phyloP scores from a whole-genome alignment of 2,329 filamentous ascomycete species.

The Xylaria digitata region DNA sequence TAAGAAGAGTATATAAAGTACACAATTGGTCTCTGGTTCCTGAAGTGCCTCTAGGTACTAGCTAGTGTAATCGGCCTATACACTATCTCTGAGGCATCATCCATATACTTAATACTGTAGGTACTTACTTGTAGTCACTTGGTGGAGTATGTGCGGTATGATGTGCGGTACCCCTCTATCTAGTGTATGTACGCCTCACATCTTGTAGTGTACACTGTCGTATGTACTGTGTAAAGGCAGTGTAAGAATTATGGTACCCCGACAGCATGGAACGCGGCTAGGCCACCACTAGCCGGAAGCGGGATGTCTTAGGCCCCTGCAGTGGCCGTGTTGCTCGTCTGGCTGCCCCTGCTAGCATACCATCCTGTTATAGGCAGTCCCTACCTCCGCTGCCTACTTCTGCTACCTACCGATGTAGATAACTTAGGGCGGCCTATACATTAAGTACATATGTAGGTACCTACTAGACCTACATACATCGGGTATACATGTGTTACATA shows the following conservation, averaged over 20 bases:
- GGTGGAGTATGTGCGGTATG: no score
- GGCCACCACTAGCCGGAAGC: conserved; percentile 8
- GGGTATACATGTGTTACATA: not conserved
- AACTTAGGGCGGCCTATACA: no score
- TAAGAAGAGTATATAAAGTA: conserved; percentile 1
- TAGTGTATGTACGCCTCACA: no score
- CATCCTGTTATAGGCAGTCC: no score
- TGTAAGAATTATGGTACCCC: not conserved
- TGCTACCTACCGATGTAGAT: no score
- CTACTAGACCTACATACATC: not conserved
- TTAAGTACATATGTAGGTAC: not conserved
- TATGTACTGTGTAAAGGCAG: no score
- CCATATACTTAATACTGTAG: no score
- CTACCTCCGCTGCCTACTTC: no score
- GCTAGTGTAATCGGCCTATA: not conserved
- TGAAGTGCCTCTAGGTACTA: not conserved
- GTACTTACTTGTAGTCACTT: no score
- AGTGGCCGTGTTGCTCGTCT: conserved; percentile 4
- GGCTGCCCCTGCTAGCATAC: not conserved
- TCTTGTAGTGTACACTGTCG: no score
- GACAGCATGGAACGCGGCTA: conserved; percentile 14
- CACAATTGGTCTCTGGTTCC: not conserved
- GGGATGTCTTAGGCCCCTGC: conserved; percentile 19
- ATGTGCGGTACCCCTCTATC: no score
- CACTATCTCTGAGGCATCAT: not conserved